Evolutionary conservation across 1,139 yeast genomes (phyloP), one percentile per base, ranked within the genome.

Genomic region (Yamadazyma triangularis): DNA sequence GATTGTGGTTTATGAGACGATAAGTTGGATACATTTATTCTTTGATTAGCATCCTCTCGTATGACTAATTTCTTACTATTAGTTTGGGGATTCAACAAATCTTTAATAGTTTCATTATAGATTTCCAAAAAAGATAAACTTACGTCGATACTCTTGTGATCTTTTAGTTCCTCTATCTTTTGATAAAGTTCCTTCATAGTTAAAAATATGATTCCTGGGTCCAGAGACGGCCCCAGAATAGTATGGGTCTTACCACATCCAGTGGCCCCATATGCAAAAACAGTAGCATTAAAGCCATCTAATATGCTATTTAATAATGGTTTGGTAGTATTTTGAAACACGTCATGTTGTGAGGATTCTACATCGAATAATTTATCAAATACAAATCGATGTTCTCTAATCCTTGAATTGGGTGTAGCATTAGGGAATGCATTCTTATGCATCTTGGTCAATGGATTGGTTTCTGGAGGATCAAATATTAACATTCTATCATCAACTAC

Each of bases 241-340:
- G 97, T 89, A 51, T 83, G 88, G 0, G 97, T 88, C 52, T 89
- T 89, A n/a, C 98, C 98, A 55, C 97, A 91, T 0, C 98, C 98
- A 0, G 98, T 88, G 16, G 96, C 96, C 5, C 48, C 48, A 34
- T 44, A 44, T 1, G 48, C 48, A 40, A 91, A 91, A 0, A 89
- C 88, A 0, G 96, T 88, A 5, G 95, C 82, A 54, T 89, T 87
- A 54, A 66, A 86, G 0, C 96, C 96, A 41, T 84, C 94, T 27
- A 89, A 54, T 0, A 87, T 79, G 26, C 82, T 73, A 39, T 80
- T 88, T 7, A 89, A 60, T 27, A 87, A 60, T 0, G 95, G 91
- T 31, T 70, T 63, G 0, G 95, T 77, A 0, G 95, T 85, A 26
- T 60, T 58, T 21, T 63, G 53, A 48, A 78, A 88, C 0, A 88